Base-by-base conservation (phyloP, 306 rosid species). In the Glycine tomentella region DNA sequence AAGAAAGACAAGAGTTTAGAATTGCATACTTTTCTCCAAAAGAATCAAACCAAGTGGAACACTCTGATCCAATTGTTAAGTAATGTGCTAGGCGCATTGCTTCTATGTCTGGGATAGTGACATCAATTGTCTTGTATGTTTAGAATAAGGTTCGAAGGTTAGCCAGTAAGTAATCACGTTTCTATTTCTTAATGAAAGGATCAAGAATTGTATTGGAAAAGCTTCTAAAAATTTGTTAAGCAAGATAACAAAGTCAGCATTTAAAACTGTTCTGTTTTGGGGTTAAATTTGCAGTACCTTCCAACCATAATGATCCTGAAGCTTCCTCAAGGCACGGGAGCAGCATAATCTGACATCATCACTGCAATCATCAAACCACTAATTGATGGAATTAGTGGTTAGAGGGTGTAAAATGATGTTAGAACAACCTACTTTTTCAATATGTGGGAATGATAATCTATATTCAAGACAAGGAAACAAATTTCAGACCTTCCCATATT, bases 331-430 rank as follows among this genome's bases (percentile, higher is more conserved):
- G 46, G 97, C 97, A 74, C 72, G 46, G 44, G 90, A 87, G 80
- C 98, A 92, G 68, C 97, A 91, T 70, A 12, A 67, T 88, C 81
- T 89, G 58, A 95, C 86, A 11, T 92, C 98, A 74, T 92, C 94
- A 69, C 92, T 90, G 84, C 95, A 88, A 88, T 95, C 97, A 74
- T 95, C 84, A 83, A 95, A 95, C 98, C 98, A 95, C 98, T 95
- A 91, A 89, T 92, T 74, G 88, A 77, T 17, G 82, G 69, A 89
- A 89, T 86, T 86, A 85, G 93, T 85, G 98, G 97, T 90, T 88
- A 46, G 58, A 44, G 20, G 38, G 53, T 4, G 80, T 40, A 81
- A 74, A 25, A 17, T 64, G 7, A 81, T 72, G 86, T 89, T 3
- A 82, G 62, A 77, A 25, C 44, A 71, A 73, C n/a, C 50, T 67